phyloP scores from a whole-genome alignment of 768 basidiomycete species.

The Suillus brevipes region DNA sequence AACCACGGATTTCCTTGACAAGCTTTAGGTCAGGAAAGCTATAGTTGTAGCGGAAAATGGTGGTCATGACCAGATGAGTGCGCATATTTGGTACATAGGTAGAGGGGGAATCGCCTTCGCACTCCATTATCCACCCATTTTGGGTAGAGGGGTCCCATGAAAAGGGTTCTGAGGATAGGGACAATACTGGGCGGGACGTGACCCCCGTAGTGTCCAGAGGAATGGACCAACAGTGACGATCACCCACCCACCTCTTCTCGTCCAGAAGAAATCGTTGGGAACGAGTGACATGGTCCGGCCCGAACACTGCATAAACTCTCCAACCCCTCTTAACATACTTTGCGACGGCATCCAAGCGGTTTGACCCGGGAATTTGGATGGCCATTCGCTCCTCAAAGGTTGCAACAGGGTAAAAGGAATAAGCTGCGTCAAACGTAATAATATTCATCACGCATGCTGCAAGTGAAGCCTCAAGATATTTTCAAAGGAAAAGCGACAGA shows the following conservation, averaged over 20 bases:
- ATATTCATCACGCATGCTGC: slow-evolving; percentile 47
- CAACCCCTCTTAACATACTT: slow-evolving; percentile 44
- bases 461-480: neutral
- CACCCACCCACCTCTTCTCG: slow-evolving; percentile 31
- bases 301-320: slow-evolving; percentile 21
- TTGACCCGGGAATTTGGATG: slow-evolving; percentile 17
- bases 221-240: slow-evolving; percentile 32
- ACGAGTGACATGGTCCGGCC: neutral
- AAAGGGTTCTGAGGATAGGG: slow-evolving; percentile 13
- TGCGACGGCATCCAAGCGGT: slow-evolving; percentile 10
- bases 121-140: slow-evolving; percentile 23
- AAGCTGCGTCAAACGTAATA: slow-evolving; percentile 41
- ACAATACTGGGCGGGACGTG: slow-evolving; percentile 13
- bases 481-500: neutral
- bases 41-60: slow-evolving; percentile 28
- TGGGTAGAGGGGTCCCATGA: slow-evolving; percentile 16
- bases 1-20: neutral
- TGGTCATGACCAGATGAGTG: slow-evolving; percentile 14
- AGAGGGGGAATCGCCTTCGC: neutral
- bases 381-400: slow-evolving; percentile 38
- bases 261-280: slow-evolving; percentile 19
- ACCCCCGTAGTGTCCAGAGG: slow-evolving; percentile 26
- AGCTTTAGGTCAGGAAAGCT: slow-evolving; percentile 14
- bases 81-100: neutral
- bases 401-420: slow-evolving; percentile 40